Evolutionary conservation across 202 grass and related monocot species (phyloP), one percentile per base, ranked within the genome.

Genomic region (Eragrostis tef): DNA sequence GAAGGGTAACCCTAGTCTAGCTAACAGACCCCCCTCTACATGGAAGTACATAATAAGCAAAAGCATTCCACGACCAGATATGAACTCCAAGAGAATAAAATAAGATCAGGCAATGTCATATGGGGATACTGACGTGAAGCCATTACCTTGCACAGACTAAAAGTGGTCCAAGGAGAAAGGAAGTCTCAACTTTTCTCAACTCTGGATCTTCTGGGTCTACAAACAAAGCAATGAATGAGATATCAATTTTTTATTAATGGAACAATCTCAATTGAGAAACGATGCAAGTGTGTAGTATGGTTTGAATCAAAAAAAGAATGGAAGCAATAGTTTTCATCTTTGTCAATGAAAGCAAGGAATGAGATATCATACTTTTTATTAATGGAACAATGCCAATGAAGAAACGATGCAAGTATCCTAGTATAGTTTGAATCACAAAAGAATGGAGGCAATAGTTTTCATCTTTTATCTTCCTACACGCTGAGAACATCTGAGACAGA

Each of bases 131-230:
- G 11, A 82, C 54, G 10, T 25, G 14, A 73, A 82, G n/a, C 14
- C 34, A 53, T 56, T 90, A 98, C 95, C 95, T 98, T 80, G 82
- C 90, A 83, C 85, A 98, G 50, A 94, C 77, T 79, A 98, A 84
- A 71, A 98, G 88, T 34, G 95, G 85, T 71, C 92, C 92, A 45
- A 98, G 66, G 21, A 98, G 86, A 91, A 98, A 98, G 14, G 95
- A 89, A 91, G 88, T 94, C 79, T 98, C 95, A 69, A 94, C 74
- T 82, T 88, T 91, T 29, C 90, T 90, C 78, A 98, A 83, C 41
- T 79, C 78, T 75, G 87, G 74, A 75, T 94, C 92, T 84, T 85
- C 83, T 66, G 90, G 65, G 45, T 94, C 92, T 98, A 83, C 51
- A 87, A 85, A 85, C 48, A 57, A 43, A 88, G 36, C 45, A 17